Conservation (phyloP, 768 basidiomycete genomes). For the Ephemerocybe angulata region DNA sequence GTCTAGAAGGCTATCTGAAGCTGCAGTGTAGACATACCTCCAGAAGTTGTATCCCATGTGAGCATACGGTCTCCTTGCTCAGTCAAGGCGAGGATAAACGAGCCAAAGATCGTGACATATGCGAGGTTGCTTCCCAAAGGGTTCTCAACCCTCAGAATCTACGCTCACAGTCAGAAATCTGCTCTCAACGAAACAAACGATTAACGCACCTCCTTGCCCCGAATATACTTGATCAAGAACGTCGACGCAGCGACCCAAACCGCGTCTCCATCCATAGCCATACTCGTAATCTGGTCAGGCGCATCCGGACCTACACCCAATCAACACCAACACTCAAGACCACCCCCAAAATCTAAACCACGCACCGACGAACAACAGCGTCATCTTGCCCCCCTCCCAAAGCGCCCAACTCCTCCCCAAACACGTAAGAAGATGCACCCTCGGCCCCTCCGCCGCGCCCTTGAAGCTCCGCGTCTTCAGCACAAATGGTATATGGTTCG, state of each 20-base stretch:
- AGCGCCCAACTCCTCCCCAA: conserved; percentile 89
- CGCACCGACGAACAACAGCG: conserved; percentile 89
- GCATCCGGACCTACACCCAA: conserved; percentile 73
- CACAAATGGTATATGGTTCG: conserved; percentile 86
- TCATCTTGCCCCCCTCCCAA: conserved; percentile 96
- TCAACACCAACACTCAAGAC: conserved; percentile 3
- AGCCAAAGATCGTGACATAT: conserved; percentile 75
- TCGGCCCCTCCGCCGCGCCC: conserved; percentile 79
- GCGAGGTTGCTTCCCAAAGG: conserved; percentile 59
- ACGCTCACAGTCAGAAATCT: background rate
- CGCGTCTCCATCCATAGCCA: conserved; percentile 81
- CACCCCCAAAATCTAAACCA: conserved; percentile 16
- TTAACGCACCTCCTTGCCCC: conserved; percentile 77
- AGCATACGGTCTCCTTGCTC: conserved; percentile 76
- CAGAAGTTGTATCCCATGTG: conserved; percentile 65
- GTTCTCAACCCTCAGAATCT: conserved; percentile 61
- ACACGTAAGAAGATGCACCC: conserved; percentile 81
- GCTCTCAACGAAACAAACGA: background rate
- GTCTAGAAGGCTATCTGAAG: background rate
- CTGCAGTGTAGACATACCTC: conserved; percentile 42
- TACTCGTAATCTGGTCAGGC: conserved; percentile 63
- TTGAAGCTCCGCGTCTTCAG: conserved; percentile 83
- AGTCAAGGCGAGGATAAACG: conserved; percentile 72
- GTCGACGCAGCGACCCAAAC: conserved; percentile 78
- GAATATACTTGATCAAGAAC: conserved; percentile 69